phyloP scores from a whole-genome alignment of 2,329 filamentous ascomycete genomes.

The Paecilomyces dactylethromorphus region DNA sequence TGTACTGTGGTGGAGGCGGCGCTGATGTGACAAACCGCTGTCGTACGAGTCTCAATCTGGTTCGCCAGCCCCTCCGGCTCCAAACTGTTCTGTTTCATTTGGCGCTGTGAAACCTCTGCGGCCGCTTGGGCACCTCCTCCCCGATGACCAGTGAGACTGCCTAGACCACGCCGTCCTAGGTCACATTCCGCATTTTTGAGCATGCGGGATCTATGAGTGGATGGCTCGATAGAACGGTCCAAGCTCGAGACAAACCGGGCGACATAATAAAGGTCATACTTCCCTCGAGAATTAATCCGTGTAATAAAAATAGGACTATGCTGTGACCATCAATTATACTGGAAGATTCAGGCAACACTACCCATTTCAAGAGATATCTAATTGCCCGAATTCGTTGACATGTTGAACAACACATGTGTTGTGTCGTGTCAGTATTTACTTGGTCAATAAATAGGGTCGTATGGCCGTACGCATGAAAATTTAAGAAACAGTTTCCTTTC shows the following conservation, averaged over 20 bases:
- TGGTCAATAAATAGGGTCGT: no score
- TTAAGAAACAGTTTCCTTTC: no score
- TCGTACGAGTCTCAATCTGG: not conserved
- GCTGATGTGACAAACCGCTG: not conserved
- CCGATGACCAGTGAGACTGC: not conserved
- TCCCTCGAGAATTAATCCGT: no score
- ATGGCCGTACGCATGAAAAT: no score
- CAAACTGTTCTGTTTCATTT: not conserved
- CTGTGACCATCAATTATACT: no score
- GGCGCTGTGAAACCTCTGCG: not conserved
- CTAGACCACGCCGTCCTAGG: not conserved
- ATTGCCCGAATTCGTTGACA: no score
- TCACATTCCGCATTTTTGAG: not conserved
- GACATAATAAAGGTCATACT: not conserved
- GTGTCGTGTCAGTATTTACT: no score
- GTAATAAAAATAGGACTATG: no score
- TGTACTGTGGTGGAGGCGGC: not conserved
- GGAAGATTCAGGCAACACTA: no score
- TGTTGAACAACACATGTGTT: no score
- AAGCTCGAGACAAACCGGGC: not conserved
- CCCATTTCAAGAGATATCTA: no score
- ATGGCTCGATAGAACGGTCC: not conserved
- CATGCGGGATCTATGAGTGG: not conserved
- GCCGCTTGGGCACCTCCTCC: not conserved
- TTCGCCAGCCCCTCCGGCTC: not conserved